Conservation (phyloP, 2,329 filamentous ascomycete genomes). For the Colletotrichum abscissum region DNA sequence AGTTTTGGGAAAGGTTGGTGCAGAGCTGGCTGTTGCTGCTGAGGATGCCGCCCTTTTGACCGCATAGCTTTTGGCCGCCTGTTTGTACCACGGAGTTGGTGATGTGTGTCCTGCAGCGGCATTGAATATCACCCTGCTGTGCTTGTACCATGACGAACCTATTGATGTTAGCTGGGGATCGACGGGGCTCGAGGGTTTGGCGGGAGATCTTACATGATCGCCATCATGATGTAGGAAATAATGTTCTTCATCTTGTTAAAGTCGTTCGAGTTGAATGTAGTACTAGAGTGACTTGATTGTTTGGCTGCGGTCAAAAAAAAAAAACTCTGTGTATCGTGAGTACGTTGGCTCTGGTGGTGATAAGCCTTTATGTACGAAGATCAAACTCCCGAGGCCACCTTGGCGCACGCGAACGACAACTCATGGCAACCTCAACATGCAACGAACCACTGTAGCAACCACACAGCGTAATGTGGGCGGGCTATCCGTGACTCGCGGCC, state of each 20-base stretch:
- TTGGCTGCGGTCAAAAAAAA: not conserved
- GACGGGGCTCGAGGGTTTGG: not conserved
- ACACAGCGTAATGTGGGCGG: not conserved
- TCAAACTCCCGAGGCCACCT: not conserved
- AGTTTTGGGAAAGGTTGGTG: conserved; percentile 15
- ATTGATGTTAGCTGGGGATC: not conserved
- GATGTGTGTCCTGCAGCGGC: conserved; percentile 19
- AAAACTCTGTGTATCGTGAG: not conserved
- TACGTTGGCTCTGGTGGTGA: not conserved
- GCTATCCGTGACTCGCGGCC: not conserved
- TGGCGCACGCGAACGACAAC: not conserved
- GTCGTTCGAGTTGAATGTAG: not conserved
- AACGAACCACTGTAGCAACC: not conserved
- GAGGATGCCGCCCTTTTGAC: conserved; percentile 19
- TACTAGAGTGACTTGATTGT: not conserved
- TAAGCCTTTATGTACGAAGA: conserved; percentile 8
- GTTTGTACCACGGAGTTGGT: conserved; percentile 7
- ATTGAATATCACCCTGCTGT: conserved; percentile 29
- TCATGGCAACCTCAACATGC: not conserved
- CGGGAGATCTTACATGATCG: conserved; percentile 14
- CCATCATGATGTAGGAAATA: conserved; percentile 16
- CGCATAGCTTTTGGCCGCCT: conserved; percentile 20
- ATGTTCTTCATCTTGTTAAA: conserved; percentile 21
- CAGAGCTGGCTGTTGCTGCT: conserved; percentile 26
- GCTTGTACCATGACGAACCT: conserved; percentile 25